Evolutionary conservation across 163 green algal species (phyloP).

Genomic region (Scenedesmus sp.): DNA sequence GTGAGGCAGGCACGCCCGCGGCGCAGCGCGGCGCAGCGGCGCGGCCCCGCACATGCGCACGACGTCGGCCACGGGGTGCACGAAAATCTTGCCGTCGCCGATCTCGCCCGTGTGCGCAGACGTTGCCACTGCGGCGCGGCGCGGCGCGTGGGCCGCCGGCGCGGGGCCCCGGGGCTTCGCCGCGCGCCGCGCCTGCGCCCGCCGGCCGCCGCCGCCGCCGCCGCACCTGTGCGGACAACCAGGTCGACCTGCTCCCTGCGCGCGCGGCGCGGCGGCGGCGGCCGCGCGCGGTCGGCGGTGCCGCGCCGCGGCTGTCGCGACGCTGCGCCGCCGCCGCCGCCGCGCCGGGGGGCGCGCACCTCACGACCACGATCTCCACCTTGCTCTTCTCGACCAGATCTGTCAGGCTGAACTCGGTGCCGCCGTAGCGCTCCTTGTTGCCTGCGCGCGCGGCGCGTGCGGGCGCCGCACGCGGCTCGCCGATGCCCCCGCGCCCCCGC

Average conservation of each 20-base stretch:
- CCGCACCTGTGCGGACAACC: conserved; percentile 47
- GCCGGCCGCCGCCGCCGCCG: not conserved
- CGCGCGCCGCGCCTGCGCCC: too few species aligned
- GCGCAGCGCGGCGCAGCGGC: not conserved
- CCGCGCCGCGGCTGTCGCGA: too few species aligned
- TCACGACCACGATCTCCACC: conserved; percentile 67
- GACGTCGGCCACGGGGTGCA: conserved; percentile 69
- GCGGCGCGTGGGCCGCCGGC: too few species aligned
- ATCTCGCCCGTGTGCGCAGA: conserved; percentile 71
- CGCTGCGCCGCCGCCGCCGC: too few species aligned
- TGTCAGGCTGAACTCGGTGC: conserved; percentile 66
- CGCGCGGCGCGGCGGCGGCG: not conserved
- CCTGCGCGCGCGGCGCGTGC: conserved; percentile 9
- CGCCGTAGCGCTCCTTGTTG: conserved; percentile 66
- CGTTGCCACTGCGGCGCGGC: conserved; percentile 37
- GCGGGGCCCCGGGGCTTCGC: too few species aligned
- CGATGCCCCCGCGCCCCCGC: too few species aligned
- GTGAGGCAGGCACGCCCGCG: not conserved
- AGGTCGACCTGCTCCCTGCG: conserved; percentile 64
- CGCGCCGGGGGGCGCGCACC: too few species aligned
- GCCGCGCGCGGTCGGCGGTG: too few species aligned
- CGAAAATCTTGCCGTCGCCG: conserved; percentile 77
- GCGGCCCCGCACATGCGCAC: conserved; percentile 63
- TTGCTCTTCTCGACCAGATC: conserved; percentile 75
- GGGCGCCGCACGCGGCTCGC: too few species aligned